Evolutionary conservation across 768 basidiomycete species (phyloP).

Genomic region (Artomyces pyxidatus): DNA sequence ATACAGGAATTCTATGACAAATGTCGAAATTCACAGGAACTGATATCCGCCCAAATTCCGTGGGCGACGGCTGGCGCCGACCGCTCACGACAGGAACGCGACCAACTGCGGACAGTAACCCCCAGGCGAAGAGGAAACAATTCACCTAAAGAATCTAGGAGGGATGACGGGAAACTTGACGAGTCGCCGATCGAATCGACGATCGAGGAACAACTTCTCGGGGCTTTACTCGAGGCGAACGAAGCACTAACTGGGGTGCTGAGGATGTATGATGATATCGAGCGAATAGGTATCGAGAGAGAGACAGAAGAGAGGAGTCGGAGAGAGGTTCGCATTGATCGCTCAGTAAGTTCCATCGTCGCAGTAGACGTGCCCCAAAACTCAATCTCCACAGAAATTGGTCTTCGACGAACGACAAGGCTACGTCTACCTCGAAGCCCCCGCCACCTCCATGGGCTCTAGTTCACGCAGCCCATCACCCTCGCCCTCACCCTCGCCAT

Average conservation of each 20-base stretch:
- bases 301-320: slow-evolving; percentile 63
- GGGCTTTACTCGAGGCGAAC: slow-evolving; percentile 65
- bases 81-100: slow-evolving; percentile 39
- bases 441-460: slow-evolving; percentile 21
- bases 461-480: slow-evolving; percentile 39
- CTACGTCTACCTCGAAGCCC: slow-evolving; percentile 24
- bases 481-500: slow-evolving; percentile 35
- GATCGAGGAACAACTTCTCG: slow-evolving; percentile 67
- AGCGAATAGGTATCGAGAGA: slow-evolving; percentile 52
- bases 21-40: slow-evolving; percentile 75
- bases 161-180: slow-evolving; percentile 5
- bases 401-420: slow-evolving; percentile 30
- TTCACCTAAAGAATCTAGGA: slow-evolving; percentile 6
- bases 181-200: slow-evolving; percentile 40
- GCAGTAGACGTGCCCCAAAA: not conserved
- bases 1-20: slow-evolving; percentile 74
- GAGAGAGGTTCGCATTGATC: slow-evolving; percentile 58
- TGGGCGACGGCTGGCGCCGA: slow-evolving; percentile 86
- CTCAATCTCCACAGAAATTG: slow-evolving; percentile 23
- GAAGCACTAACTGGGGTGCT: slow-evolving; percentile 61
- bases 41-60: slow-evolving; percentile 80
- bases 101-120: slow-evolving; percentile 9
- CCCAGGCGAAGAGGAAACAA: slow-evolving; percentile 5
- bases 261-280: slow-evolving; percentile 70
- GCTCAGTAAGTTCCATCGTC: slow-evolving; percentile 39